Base-by-base conservation (phyloP, 2,329 filamentous ascomycete genomes). In the Emmonsiellopsis sp. region DNA sequence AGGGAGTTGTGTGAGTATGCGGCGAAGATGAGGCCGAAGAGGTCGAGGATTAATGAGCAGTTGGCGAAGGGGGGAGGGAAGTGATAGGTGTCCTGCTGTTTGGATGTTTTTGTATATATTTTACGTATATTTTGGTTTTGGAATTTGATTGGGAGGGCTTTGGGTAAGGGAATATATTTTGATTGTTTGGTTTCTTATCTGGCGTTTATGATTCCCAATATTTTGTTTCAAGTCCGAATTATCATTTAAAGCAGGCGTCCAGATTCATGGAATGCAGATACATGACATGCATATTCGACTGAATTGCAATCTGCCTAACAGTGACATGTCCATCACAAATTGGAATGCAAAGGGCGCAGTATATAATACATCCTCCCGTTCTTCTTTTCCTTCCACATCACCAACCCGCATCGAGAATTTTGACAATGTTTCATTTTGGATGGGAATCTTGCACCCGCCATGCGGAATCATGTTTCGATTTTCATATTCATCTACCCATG, bases 1-100 rank as follows among this genome's bases (percentile, higher is more conserved):
- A 79, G 79, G 65, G 73, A 78, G 67, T 72, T 95, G 61, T 96
- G 91, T 72, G 80, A 82, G 62, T 70, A 75, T 60, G 91, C 89
- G 42, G 76, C 81, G 65, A 82, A 85, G 68, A 79, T 80, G 61
- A 73, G 84, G 60, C 85, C 85, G n/a, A 76, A 74, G 57, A 69
- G 73, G 62, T 54, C 50, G 59, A 67, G 67, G 61, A 63, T 67
- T 54, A 64, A 71, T 56, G 50, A 51, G 44, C 52, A 56, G 41
- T 69, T 70, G 59, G 67, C 65, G 59, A 64, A 64, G 53, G 61
- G 70, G 57, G 47, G 30, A n/a, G 35, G 37, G 10, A n/a, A 35
- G 9, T 40, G 32, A 32, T 44, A 4, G 34, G 66, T 66, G 32
- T n/a, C n/a, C 15, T 7, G 46, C 20, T 26, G 20, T 26, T 38